A percentile compares a stretch with the other conserved stretches of the same genome.
These are phyloP conservation scores for Ophiostoma angusticollis DNA, from an alignment of 2,329 filamentous ascomycete species.

Conservation along the genomic window DNA sequence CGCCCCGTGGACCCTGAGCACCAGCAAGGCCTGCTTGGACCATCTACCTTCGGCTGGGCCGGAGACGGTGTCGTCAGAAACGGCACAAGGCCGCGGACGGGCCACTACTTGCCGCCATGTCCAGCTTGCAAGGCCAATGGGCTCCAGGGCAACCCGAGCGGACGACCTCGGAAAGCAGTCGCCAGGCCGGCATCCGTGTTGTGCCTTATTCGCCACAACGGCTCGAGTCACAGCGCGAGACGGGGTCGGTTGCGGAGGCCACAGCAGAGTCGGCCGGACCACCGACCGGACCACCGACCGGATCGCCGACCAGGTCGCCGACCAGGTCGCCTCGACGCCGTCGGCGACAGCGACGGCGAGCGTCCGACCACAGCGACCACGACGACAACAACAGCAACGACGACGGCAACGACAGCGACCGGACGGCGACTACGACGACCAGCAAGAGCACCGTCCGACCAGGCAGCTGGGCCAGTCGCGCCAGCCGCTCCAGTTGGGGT, in stretches of 20 bases:
- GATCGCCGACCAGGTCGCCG: neutral
- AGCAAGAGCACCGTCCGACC: slow-evolving; percentile 1
- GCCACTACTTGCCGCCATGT: too few relatives aligned
- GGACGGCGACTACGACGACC: neutral
- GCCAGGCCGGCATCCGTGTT: slow-evolving; percentile 29
- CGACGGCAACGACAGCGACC: slow-evolving; percentile 7
- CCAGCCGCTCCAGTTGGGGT: slow-evolving; percentile 12
- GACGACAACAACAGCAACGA: neutral
- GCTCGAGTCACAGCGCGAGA: slow-evolving; percentile 16
- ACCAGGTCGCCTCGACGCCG: slow-evolving; percentile 5
- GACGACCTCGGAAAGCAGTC: slow-evolving; percentile 29
- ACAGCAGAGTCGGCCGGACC: too few relatives aligned
- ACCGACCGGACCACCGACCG: neutral
- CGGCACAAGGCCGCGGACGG: too few relatives aligned
- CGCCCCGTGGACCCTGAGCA: slow-evolving; percentile 1
- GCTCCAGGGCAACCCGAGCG: slow-evolving; percentile 21
- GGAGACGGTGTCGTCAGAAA: slow-evolving; percentile 1
- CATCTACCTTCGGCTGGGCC: slow-evolving; percentile 6
- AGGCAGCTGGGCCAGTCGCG: slow-evolving; percentile 6
- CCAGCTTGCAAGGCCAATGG: too few relatives aligned
- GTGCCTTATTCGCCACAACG: slow-evolving; percentile 37
- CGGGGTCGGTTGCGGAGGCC: neutral
- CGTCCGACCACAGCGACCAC: neutral
- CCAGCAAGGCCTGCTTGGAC: neutral
- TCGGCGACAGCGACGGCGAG: slow-evolving; percentile 1